These are phyloP conservation scores for Dendrobium huoshanense DNA, from an alignment of 106 monocot species.

Conservation along the genomic window DNA sequence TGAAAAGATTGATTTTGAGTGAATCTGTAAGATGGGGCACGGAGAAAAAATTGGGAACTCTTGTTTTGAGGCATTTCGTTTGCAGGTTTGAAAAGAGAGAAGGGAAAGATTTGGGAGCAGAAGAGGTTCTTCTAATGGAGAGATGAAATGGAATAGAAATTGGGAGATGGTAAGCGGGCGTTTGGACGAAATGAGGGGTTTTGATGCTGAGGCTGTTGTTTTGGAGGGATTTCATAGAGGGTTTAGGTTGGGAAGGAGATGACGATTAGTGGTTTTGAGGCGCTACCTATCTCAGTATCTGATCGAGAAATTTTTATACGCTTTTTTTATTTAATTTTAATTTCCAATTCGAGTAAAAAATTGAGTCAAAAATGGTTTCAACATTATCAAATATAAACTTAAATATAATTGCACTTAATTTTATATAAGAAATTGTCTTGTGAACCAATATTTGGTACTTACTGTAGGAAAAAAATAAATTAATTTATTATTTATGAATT, in stretches of 20 bases:
- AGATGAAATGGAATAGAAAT: not conserved
- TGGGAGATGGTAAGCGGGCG: conserved; percentile 5
- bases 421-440: no score
- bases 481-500: no score
- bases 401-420: no score
- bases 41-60: not conserved
- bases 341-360: no score
- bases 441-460: no score
- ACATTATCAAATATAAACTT: no score
- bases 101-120: not conserved
- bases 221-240: not conserved
- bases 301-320: no score
- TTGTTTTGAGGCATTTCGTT: not conserved
- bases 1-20: not conserved
- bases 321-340: no score
- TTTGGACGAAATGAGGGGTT: conserved; percentile 11
- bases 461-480: no score
- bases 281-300: not conserved
- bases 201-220: not conserved
- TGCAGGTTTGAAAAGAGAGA: not conserved
- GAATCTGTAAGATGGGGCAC: not conserved
- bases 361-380: no score
- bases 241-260: not conserved
- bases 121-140: not conserved
- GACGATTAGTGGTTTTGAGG: not conserved